Evolutionary conservation across 306 rosid species (phyloP).

Genomic region (Amphicarpaea edgeworthii): DNA sequence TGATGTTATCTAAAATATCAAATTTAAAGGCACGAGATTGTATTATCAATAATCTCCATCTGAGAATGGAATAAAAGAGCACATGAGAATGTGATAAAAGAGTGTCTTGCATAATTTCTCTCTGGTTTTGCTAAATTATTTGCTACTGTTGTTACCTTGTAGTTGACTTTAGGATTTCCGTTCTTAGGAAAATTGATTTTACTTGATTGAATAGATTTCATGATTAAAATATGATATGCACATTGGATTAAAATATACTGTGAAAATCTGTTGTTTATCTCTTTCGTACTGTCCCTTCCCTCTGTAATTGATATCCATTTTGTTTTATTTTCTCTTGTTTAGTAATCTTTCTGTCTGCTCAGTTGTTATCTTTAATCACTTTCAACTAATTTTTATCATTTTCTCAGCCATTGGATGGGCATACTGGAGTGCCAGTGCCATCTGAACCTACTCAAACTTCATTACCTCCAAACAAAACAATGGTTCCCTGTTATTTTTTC

Average conservation of each 20-base stretch:
- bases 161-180: conserved; percentile 32
- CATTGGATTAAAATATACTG: neutral
- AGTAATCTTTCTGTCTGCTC: conserved; percentile 11
- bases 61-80: too few species aligned
- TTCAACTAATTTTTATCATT: conserved; percentile 43
- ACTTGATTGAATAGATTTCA: conserved; percentile 2
- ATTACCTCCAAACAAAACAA: conserved; percentile 64
- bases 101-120: neutral
- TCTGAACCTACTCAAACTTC: conserved; percentile 65
- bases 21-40: neutral
- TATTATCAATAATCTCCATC: neutral
- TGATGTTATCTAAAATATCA: conserved; percentile 6
- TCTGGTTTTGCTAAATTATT: conserved; percentile 28
- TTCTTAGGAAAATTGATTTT: neutral
- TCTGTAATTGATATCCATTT: neutral
- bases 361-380: conserved; percentile 29
- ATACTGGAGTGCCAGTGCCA: conserved; percentile 57
- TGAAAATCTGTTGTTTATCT: neutral
- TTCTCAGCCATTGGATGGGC: conserved; percentile 78
- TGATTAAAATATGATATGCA: conserved; percentile 37
- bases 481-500: conserved; percentile 79
- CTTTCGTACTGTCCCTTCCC: neutral
- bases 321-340: conserved; percentile 22
- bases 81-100: conserved; percentile 15
- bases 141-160: conserved; percentile 23